These are phyloP conservation scores for Lipomyces anomalus DNA, from an alignment of 805 yeast genomes.

Conservation along the genomic window DNA sequence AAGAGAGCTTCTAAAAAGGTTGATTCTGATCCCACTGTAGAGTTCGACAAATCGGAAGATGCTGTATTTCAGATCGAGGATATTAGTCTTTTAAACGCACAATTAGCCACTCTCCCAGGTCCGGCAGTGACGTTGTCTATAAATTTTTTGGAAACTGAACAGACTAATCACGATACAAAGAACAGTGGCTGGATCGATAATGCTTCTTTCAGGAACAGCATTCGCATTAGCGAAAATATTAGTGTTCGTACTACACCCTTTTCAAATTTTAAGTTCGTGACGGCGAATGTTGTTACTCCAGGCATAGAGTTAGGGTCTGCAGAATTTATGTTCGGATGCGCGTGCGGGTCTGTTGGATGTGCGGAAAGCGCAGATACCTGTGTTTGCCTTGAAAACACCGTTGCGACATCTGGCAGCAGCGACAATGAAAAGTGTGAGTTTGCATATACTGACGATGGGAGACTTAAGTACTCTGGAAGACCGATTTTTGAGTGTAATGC, in stretches of 20 bases:
- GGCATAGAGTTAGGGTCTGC: background rate
- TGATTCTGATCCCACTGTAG: no score
- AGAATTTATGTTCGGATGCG: constrained; percentile 1
- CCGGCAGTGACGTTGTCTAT: no score
- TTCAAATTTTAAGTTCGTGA: background rate
- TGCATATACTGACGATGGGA: constrained; percentile 9
- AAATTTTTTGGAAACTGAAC: no score
- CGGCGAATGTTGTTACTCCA: background rate
- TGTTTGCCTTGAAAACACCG: background rate
- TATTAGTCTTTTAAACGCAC: no score
- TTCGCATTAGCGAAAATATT: constrained; percentile 7
- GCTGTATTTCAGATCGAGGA: no score
- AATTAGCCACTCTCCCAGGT: background rate
- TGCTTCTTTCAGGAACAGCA: constrained; percentile 2
- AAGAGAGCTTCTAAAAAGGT: no score
- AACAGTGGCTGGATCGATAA: background rate
- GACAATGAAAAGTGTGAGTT: constrained; percentile 1
- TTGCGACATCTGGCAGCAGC: background rate
- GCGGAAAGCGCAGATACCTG: background rate
- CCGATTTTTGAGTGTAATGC: constrained; percentile 16
- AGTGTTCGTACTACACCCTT: constrained; percentile 6
- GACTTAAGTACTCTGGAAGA: constrained; percentile 3
- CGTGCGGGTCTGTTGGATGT: constrained; percentile 1
- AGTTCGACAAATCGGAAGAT: no score
- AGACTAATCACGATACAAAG: no score